Evolutionary conservation across 1,284 basidiomycete genomes (phyloP).

Genomic region (Leccinum subrobustum): DNA sequence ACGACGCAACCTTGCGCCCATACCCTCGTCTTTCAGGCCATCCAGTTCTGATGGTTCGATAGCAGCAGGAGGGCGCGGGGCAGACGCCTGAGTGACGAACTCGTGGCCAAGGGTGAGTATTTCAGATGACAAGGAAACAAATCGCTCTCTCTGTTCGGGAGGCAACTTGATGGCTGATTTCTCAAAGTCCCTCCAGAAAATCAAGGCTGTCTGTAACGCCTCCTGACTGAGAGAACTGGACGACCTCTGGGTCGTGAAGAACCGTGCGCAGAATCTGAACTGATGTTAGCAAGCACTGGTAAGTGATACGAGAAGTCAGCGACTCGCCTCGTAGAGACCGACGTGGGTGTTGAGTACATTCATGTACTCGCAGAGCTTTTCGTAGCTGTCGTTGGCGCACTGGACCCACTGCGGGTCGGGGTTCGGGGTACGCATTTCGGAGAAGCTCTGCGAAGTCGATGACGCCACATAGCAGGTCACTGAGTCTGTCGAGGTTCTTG

Average conservation of each 20-base stretch:
- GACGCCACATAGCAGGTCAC: slow-evolving; percentile 93
- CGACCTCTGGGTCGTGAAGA: slow-evolving; percentile 59
- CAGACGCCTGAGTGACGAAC: slow-evolving; percentile 71
- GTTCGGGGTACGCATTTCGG: slow-evolving; percentile 93
- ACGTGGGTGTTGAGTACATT: slow-evolving; percentile 95
- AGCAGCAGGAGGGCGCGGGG: slow-evolving; percentile 59
- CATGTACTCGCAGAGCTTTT: slow-evolving; percentile 94
- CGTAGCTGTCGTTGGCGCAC: slow-evolving; percentile 86
- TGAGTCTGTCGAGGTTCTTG: slow-evolving; percentile 93
- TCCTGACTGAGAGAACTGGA: slow-evolving; percentile 63
- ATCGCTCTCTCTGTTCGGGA: slow-evolving; percentile 71
- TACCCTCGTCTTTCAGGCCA: slow-evolving; percentile 67
- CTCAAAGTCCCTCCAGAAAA: slow-evolving; percentile 96
- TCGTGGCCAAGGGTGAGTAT: slow-evolving; percentile 87
- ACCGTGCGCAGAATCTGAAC: slow-evolving; percentile 63
- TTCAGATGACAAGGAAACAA: slow-evolving; percentile 90
- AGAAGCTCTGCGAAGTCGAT: slow-evolving; percentile 96
- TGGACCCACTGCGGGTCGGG: slow-evolving; percentile 83
- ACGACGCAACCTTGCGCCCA: slow-evolving; percentile 65
- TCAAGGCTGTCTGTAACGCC: slow-evolving; percentile 81
- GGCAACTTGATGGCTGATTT: slow-evolving; percentile 95
- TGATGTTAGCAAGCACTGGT: slow-evolving; percentile 5
- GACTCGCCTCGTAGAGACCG: slow-evolving; percentile 84
- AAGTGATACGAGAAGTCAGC: not conserved
- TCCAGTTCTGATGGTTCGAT: slow-evolving; percentile 66